Conservation (phyloP, 202 grass and related monocot species). For the Eragrostis tef region DNA sequence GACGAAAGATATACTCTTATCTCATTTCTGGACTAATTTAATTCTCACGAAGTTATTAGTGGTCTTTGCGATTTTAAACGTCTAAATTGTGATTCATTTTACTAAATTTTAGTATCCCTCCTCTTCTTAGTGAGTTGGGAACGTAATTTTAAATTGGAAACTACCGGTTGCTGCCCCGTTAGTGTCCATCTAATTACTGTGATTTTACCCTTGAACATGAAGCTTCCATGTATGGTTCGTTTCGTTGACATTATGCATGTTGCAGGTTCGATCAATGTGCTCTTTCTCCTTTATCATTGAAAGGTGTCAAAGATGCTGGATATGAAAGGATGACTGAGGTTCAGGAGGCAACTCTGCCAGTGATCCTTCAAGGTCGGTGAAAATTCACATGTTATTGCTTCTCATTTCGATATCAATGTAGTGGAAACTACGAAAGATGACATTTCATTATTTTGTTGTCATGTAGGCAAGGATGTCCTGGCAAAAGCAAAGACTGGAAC, state of each 20-base stretch:
- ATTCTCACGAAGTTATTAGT: background rate
- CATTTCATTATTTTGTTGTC: slow-evolving; percentile 47
- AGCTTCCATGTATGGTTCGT: background rate
- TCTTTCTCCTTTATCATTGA: slow-evolving; percentile 74
- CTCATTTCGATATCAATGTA: slow-evolving; percentile 12
- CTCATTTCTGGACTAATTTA: background rate
- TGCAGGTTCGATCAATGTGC: slow-evolving; percentile 85
- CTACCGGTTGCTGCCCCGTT: background rate
- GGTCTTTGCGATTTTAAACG: background rate
- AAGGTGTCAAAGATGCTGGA: slow-evolving; percentile 80
- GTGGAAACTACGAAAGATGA: slow-evolving; percentile 16
- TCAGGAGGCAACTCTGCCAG: slow-evolving; percentile 92
- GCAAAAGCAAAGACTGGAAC: slow-evolving; percentile 99
- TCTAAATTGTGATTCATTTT: background rate
- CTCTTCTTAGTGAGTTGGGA: background rate
- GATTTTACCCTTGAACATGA: background rate
- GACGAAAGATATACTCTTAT: background rate
- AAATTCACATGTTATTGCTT: slow-evolving; percentile 38
- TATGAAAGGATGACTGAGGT: slow-evolving; percentile 97
- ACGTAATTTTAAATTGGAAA: background rate
- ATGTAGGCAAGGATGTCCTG: slow-evolving; percentile 88
- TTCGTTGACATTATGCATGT: slow-evolving; percentile 38
- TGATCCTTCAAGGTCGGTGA: slow-evolving; percentile 86
- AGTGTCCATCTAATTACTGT: slow-evolving; percentile 7
- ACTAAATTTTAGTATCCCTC: background rate